Conservation (phyloP, 1,284 basidiomycete species). For the Hymenochaete sp. region DNA sequence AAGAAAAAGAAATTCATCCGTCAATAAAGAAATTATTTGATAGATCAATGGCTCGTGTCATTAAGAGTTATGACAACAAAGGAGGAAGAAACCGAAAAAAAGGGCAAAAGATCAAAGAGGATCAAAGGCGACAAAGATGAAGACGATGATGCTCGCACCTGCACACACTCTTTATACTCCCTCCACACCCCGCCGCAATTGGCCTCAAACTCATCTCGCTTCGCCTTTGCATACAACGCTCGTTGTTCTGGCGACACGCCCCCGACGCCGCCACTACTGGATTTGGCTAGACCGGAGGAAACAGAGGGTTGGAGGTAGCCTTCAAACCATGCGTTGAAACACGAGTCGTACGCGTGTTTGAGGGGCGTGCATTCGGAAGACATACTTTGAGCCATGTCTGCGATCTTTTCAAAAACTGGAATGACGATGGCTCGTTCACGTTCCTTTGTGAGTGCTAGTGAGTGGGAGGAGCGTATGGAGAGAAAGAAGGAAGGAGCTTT, state of each 20-base stretch:
- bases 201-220: conserved; percentile 74
- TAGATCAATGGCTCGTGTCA: neutral
- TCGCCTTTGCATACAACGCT: conserved; percentile 39
- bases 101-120: conserved; percentile 4
- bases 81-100: too few relatives aligned
- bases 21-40: neutral
- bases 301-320: conserved; percentile 82
- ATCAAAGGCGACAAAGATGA: neutral
- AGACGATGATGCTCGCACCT: too few relatives aligned
- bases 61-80: too few relatives aligned
- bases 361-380: conserved; percentile 80
- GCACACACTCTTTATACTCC: conserved; percentile 73
- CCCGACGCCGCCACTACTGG: too few relatives aligned
- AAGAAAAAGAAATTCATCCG: neutral
- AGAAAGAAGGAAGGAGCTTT: neutral
- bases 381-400: conserved; percentile 62
- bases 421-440: too few relatives aligned
- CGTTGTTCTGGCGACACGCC: conserved; percentile 37
- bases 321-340: conserved; percentile 96
- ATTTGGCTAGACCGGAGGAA: too few relatives aligned
- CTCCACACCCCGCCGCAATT: conserved; percentile 78
- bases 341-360: conserved; percentile 84
- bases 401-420: neutral
- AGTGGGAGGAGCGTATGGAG: neutral
- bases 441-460: too few relatives aligned